These are phyloP conservation scores for Mercurialis annua DNA, from an alignment of 345 rosid species.

Conservation along the genomic window DNA sequence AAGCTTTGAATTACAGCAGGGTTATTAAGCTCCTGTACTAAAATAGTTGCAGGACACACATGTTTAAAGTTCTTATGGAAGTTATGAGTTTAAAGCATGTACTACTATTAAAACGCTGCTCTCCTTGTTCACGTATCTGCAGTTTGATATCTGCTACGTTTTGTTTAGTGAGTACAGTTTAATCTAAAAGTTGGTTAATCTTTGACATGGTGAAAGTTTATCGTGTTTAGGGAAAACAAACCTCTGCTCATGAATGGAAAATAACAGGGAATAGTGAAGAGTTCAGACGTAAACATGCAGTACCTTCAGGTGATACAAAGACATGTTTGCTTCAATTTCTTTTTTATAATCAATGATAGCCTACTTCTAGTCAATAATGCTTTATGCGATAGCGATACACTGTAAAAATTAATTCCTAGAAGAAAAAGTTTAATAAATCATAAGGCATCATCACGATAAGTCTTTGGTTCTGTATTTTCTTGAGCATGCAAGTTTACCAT, in stretches of 20 bases:
- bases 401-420: neutral
- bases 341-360: neutral
- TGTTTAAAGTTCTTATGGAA: neutral
- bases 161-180: neutral
- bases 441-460: neutral
- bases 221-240: conserved; percentile 45
- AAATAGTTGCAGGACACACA: neutral
- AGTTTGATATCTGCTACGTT: neutral
- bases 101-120: neutral
- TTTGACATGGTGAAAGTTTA: conserved; percentile 13
- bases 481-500: neutral
- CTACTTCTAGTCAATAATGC: neutral
- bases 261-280: conserved; percentile 43
- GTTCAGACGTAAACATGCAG: conserved; percentile 37
- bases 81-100: neutral
- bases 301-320: conserved; percentile 56
- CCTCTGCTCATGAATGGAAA: conserved; percentile 37
- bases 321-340: conserved; percentile 8
- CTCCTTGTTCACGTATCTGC: neutral
- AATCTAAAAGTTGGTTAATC: neutral
- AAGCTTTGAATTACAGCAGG: neutral
- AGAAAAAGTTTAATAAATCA: neutral
- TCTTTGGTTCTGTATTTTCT: neutral
- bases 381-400: neutral
- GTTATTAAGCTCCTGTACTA: neutral